These are phyloP conservation scores for Fusarium virguliforme DNA, from an alignment of 2,329 filamentous ascomycete genomes.

Conservation along the genomic window DNA sequence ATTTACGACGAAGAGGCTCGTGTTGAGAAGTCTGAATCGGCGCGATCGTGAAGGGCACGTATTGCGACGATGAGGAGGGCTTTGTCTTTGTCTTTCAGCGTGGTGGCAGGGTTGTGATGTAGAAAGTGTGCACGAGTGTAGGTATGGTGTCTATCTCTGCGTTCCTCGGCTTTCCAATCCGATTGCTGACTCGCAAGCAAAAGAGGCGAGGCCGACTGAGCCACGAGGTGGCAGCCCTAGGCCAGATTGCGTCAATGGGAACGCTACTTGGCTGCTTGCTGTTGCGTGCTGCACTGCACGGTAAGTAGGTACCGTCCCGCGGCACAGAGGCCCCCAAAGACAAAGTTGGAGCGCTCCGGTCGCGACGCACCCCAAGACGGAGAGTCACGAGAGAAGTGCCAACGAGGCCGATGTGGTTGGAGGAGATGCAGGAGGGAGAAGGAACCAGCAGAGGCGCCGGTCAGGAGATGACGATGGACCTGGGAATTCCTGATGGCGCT, in stretches of 20 bases:
- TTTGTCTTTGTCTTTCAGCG: neutral
- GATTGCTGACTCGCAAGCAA: constrained; percentile 43
- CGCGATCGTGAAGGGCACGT: constrained; percentile 24
- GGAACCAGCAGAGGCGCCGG: constrained; percentile 18
- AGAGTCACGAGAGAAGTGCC: constrained; percentile 37
- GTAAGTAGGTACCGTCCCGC: constrained; percentile 42
- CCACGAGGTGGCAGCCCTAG: constrained; percentile 33
- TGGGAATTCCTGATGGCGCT: constrained; percentile 38
- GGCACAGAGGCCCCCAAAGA: constrained; percentile 45
- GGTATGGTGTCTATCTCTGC: constrained; percentile 41
- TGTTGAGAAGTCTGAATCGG: constrained; percentile 18
- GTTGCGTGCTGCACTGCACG: constrained; percentile 6
- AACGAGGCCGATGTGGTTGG: constrained; percentile 39
- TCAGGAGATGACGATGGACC: constrained; percentile 47
- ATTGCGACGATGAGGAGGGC: constrained; percentile 11
- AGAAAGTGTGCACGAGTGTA: constrained; percentile 28
- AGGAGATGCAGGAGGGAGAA: constrained; percentile 39
- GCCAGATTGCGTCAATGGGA: constrained; percentile 48
- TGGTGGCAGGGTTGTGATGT: neutral
- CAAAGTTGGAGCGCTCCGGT: constrained; percentile 26
- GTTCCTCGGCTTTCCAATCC: constrained; percentile 39
- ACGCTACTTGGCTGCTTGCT: constrained; percentile 26
- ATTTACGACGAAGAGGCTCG: constrained; percentile 57
- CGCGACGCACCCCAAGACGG: constrained; percentile 24
- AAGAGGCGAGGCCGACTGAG: constrained; percentile 28